Percentiles rank a stretch among this genome's conserved stretches.
Conservation (phyloP, 78 protist species). For the Blattamonas nauphoetae region DNA sequence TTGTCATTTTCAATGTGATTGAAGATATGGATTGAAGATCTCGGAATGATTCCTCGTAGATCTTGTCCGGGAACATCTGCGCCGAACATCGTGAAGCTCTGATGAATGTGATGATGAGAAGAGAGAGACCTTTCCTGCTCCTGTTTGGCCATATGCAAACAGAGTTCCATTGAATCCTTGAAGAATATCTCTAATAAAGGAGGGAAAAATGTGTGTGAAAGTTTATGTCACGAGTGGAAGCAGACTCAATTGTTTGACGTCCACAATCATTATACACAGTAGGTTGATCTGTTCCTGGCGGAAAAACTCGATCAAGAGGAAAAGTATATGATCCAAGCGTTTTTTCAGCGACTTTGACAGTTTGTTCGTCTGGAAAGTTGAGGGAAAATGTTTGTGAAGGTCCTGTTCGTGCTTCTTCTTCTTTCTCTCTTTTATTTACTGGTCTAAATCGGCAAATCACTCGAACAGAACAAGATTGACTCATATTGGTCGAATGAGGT, state of each 20-base stretch:
- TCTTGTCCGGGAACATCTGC: conserved; percentile 10
- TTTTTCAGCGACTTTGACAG: not conserved
- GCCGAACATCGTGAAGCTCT: conserved; percentile 34
- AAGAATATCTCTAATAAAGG: not conserved
- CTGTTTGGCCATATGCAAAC: conserved; percentile 42
- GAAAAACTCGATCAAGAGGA: conserved; percentile 24
- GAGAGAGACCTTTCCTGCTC: conserved; percentile 11
- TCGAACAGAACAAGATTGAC: not conserved
- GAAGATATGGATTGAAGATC: conserved; percentile 7
- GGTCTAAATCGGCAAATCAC: conserved; percentile 35
- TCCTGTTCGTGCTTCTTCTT: conserved; percentile 12
- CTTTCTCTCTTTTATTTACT: not conserved
- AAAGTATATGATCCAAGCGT: conserved; percentile 5
- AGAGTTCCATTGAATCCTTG: conserved; percentile 8
- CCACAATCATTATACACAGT: not conserved
- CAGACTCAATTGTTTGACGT: not conserved
- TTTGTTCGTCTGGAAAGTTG: not conserved
- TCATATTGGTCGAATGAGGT: not conserved
- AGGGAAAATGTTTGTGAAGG: not conserved
- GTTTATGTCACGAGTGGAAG: not conserved
- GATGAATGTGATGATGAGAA: not conserved
- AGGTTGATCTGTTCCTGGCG: conserved; percentile 21
- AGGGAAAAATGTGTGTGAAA: not conserved
- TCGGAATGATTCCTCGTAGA: conserved; percentile 24
- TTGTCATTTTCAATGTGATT: conserved; percentile 14